Percentiles rank a stretch among this genome's conserved stretches.
Conservation (phyloP, 2,329 filamentous ascomycete species). For the Phaeomoniella chlamydospora region DNA sequence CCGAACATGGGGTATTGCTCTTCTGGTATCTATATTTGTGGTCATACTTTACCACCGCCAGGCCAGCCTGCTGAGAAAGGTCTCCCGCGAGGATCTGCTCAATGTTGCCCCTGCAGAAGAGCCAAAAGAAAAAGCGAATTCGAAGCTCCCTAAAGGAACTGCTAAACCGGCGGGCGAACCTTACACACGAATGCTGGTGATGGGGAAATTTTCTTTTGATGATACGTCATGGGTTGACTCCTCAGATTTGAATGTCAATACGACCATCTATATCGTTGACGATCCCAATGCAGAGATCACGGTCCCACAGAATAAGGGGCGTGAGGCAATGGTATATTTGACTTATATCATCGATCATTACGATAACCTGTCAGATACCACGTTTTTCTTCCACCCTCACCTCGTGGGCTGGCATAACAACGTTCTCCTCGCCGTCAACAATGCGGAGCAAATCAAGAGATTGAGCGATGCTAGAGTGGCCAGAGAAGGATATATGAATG, state of each 20-base stretch:
- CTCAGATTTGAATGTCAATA: slow-evolving; percentile 21
- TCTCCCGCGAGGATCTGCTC: background rate
- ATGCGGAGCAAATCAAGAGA: slow-evolving; percentile 23
- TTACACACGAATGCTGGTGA: slow-evolving; percentile 40
- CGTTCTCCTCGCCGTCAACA: slow-evolving; percentile 26
- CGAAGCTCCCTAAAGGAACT: background rate
- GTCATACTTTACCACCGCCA: background rate
- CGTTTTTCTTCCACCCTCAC: slow-evolving; percentile 39
- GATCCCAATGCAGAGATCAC: slow-evolving; percentile 20
- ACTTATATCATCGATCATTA: slow-evolving; percentile 41
- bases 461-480: slow-evolving; percentile 27
- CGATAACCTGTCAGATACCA: slow-evolving; percentile 34
- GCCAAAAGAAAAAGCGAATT: background rate
- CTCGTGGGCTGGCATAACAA: slow-evolving; percentile 37
- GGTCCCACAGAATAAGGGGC: slow-evolving; percentile 31
- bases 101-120: background rate
- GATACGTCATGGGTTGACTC: slow-evolving; percentile 24
- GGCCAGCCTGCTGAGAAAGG: background rate
- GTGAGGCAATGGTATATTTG: slow-evolving; percentile 35
- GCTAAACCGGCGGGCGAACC: slow-evolving; percentile 29
- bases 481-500: slow-evolving; percentile 32
- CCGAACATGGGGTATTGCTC: no score
- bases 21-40: no score
- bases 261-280: slow-evolving; percentile 27
- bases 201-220: slow-evolving; percentile 26